phyloP scores from a whole-genome alignment of 345 rosid species.

The Lumnitzera littorea region DNA sequence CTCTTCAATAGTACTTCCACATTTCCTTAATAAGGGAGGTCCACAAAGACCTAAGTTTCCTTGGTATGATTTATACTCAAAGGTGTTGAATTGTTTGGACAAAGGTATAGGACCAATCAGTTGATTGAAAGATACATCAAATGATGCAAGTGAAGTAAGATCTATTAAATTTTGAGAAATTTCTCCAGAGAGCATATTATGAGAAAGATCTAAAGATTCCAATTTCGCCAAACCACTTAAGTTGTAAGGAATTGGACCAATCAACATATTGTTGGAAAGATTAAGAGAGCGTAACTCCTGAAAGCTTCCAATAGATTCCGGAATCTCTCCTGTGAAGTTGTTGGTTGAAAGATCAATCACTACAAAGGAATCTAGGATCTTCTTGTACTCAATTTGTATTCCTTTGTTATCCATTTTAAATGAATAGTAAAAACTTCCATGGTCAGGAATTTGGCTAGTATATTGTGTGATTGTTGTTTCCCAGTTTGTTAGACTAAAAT shows the following conservation, averaged over 20 bases:
- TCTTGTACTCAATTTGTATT: not conserved
- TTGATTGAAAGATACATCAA: conserved; percentile 12
- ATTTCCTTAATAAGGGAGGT: too few species aligned
- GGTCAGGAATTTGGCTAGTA: too few species aligned
- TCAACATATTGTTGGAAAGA: conserved; percentile 10
- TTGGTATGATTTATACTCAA: conserved; percentile 2
- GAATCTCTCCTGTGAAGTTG: conserved; percentile 10
- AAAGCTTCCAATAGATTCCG: conserved; percentile 1
- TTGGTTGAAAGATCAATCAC: conserved; percentile 7
- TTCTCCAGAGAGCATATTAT: conserved; percentile 5
- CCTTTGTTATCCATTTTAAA: not conserved
- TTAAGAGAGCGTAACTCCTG: not conserved
- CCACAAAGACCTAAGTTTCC: conserved; percentile 20
- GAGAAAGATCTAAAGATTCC: conserved; percentile 5
- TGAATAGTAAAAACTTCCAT: too few species aligned
- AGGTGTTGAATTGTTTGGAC: conserved; percentile 13
- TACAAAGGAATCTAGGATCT: not conserved
- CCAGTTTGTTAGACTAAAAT: too few species aligned
- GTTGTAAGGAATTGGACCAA: not conserved
- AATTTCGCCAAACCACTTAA: not conserved
- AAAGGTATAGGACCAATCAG: conserved; percentile 14
- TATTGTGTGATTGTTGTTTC: too few species aligned
- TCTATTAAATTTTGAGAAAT: conserved; percentile 6
- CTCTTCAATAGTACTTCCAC: too few species aligned
- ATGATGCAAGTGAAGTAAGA: not conserved